phyloP scores from a whole-genome alignment of 1,284 basidiomycete species.

The Moniliella sp. region DNA sequence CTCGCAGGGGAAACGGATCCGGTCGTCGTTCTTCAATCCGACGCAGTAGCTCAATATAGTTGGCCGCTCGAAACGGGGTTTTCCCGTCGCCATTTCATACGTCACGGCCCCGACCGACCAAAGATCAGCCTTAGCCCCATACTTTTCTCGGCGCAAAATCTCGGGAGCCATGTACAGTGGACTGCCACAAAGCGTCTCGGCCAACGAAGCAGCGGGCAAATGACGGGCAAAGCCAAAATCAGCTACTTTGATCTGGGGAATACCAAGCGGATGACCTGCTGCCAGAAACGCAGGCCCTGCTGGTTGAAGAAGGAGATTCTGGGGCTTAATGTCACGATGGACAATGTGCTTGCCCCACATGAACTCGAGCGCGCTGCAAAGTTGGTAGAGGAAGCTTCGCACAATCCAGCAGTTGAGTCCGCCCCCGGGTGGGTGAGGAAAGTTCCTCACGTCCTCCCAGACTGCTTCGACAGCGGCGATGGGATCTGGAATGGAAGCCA shows the following conservation, averaged over 20 bases:
- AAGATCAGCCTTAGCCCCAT: constrained; percentile 87
- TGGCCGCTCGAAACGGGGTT: constrained; percentile 79
- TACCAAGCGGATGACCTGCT: constrained; percentile 63
- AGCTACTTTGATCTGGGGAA: constrained; percentile 39
- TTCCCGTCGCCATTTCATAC: constrained; percentile 78
- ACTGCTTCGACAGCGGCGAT: too few species aligned
- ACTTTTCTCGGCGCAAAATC: constrained; percentile 87
- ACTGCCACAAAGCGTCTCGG: constrained; percentile 88
- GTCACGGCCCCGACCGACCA: constrained; percentile 95
- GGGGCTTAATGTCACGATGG: constrained; percentile 91
- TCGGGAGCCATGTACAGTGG: constrained; percentile 99
- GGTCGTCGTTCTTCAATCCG: constrained; percentile 63
- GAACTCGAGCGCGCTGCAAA: constrained; percentile 85
- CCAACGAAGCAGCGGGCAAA: constrained; percentile 72
- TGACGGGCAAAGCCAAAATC: constrained; percentile 94
- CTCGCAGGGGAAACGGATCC: constrained; percentile 58
- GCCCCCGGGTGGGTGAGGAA: constrained; percentile 69
- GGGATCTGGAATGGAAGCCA: too few species aligned
- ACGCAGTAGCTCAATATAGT: constrained; percentile 82
- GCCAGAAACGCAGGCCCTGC: constrained; percentile 55
- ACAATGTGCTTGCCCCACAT: constrained; percentile 70
- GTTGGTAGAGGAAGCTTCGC: constrained; percentile 72
- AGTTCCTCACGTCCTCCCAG: too few species aligned
- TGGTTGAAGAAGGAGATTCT: constrained; percentile 75
- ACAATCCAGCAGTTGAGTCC: constrained; percentile 77